Base-by-base conservation (phyloP, 1,139 yeast species). In the Scheffersomyces segobiensis region DNA sequence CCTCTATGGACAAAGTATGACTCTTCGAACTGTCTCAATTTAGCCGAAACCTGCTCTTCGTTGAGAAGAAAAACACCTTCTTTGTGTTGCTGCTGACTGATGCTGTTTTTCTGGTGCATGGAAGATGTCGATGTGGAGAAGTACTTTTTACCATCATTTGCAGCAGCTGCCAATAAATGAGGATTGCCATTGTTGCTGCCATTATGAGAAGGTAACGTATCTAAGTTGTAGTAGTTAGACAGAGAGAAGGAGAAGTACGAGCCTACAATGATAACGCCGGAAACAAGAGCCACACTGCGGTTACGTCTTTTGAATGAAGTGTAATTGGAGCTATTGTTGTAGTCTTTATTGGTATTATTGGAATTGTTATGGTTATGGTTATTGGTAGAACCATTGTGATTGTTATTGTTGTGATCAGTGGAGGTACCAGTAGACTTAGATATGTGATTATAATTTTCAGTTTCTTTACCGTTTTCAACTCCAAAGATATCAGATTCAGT, bases 1-100 rank as follows among this genome's bases (percentile, higher is more conserved):
- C 96, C 93, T 60, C 97, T 82, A 64, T 90, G 87, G 21, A 93
- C 95, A 50, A 78, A 71, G 68, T 88, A 91, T 63, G 96, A 87
- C 73, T 93, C 96, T 70, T 93, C 97, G 65, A 82, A 80, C 63
- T 87, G 87, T 60, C 95, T 84, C 62, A 93, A 79, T 62, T 86
- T 83, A 50, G 80, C 76, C 56, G 92, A 84, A 10, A 92, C 95
- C 67, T 92, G 96, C 42, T 85, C 88, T 26, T 92, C 96, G 50
- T 84, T 82, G 60, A 92, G 78, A 53, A 88, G 70, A 62, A 72
- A 71, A 22, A 79, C 69, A 14, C 84, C 80, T 64, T 79, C 76
- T 64, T 80, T 75, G 61, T 78, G 78, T 65, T 82, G 82, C 62
- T 81, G 81, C 57, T 75, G 72, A 46, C 82, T 73, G 49, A 80